These are phyloP conservation scores for Mitragyna speciosa DNA, from an alignment of 257 asterid species.

Conservation along the genomic window DNA sequence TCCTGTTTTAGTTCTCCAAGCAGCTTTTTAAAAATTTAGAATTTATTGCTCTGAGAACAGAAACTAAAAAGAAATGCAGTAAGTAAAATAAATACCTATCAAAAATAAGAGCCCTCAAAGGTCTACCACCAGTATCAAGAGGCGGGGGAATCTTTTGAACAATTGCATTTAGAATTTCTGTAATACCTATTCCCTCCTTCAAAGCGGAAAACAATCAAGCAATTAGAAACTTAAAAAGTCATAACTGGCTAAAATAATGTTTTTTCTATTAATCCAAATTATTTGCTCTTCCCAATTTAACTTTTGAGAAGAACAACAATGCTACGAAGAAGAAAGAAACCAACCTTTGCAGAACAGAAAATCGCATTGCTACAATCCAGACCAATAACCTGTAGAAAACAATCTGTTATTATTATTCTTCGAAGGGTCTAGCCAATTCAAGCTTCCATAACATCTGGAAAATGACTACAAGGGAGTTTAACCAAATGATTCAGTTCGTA, in stretches of 20 bases:
- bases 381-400: constrained; percentile 70
- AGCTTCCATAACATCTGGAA: constrained; percentile 23
- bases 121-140: constrained; percentile 62
- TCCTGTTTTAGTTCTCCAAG: background rate
- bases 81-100: constrained; percentile 86
- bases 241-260: background rate
- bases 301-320: background rate
- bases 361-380: constrained; percentile 93
- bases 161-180: constrained; percentile 73
- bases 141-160: constrained; percentile 92
- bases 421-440: constrained; percentile 8
- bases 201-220: constrained; percentile 12
- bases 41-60: constrained; percentile 3
- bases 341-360: constrained; percentile 93
- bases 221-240: background rate
- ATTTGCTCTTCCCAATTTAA: background rate
- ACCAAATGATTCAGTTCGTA: background rate
- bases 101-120: constrained; percentile 96
- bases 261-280: background rate
- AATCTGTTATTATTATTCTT: constrained; percentile 20
- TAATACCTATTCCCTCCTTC: constrained; percentile 92
- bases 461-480: constrained; percentile 5
- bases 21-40: background rate
- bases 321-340: constrained; percentile 21
- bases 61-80: constrained; percentile 41